Evolutionary conservation across 306 rosid species (phyloP), one percentile per base, ranked within the genome.

Genomic region (Corylus avellana): DNA sequence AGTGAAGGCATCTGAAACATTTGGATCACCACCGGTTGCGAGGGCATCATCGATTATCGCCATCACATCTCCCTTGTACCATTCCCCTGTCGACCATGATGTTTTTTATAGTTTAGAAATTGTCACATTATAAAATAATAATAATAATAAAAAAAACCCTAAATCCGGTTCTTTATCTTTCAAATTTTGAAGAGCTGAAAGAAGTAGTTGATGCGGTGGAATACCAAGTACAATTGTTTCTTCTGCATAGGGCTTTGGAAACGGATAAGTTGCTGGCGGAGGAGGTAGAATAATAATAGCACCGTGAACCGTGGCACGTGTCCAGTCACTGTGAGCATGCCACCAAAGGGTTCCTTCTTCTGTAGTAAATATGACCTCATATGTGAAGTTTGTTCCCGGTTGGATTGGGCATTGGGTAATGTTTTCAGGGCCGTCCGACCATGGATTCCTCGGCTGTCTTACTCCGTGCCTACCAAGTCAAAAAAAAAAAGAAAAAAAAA

Each of bases 1-100:
- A 13, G 85, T 58, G 39, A 54, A 32, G 62, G 88, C 83, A 75
- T 85, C 84, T 13, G 88, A 85, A 49, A 49, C 1, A 11, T 6
- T 16, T 72, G 79, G 18, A 83, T 68, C 16, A 42, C 72, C 72
- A 18, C 72, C 72, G 0, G 6, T 4, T 14, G 10, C 72, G 29
- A 68, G 72, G 72, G 72, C 72, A 49, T 68, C 51, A 10, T 42
- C 29, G 16, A 68, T 9, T 68, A 68, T 8, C 5, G 50, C 22
- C 72, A 39, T n/a, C 3, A 68, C 72, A 42, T 42, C 72, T 68
- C 42, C 72, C 18, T 42, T 68, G 10, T 18, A 68, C 72, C 72
- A 68, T 49, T 49, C 53, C 53, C 53, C 53, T 49, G 53, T 49
- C 4, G 4, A 49, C 42, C 6, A 42, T 42, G 6, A 42, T 5